Evolutionary conservation across 2,329 filamentous ascomycete species (phyloP), one percentile per base, ranked within the genome.

Genomic region (Trichoderma hamatum): DNA sequence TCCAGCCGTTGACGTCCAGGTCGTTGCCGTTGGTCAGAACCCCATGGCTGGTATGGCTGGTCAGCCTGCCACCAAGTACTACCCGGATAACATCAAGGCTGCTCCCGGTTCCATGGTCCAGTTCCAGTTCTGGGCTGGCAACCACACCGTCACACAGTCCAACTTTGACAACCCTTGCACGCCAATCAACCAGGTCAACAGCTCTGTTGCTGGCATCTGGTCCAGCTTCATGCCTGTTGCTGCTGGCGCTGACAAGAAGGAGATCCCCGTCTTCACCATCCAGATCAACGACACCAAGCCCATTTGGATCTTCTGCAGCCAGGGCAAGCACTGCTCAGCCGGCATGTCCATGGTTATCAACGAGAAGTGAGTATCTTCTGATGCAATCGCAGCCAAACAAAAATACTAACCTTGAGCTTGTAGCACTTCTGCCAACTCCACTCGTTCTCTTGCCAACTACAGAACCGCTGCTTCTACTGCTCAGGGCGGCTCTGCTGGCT

Each of bases 141-240:
- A 94, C 83, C 92, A 95, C 85, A 94, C 91, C 62, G 88, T 94
- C 69, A 91, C 89, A 19, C 91, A 94, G 82, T 92, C 92, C 58
- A 88, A 84, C 74, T 95, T 94, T 75, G 89, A 90, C 74, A 80
- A 85, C 68, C 91, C 91, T 14, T 94, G 92, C 81, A 78, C 85
- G 32, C 90, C 91, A 62, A 86, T 91, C 73, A 75, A 77, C 71
- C 80, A 82, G 67, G 78, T 82, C 78, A 82, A 84, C 80, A 81
- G 80, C 70, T 85, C 86, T 75, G 76, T 82, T 54, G 80, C 82
- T 3, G 89, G 89, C 71, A 84, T 94, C 81, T 90, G 85, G 82
- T 89, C 88, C 1, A 90, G 90, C 70, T 92, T 88, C 82, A 85
- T 88, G 82, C 87, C 88, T 71, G 89, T 88, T 52, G 83, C 84